A percentile compares a stretch with the other conserved stretches of the same genome.
Conservation (phyloP, 2,329 filamentous ascomycete genomes). For the Endocalyx cinctus region DNA sequence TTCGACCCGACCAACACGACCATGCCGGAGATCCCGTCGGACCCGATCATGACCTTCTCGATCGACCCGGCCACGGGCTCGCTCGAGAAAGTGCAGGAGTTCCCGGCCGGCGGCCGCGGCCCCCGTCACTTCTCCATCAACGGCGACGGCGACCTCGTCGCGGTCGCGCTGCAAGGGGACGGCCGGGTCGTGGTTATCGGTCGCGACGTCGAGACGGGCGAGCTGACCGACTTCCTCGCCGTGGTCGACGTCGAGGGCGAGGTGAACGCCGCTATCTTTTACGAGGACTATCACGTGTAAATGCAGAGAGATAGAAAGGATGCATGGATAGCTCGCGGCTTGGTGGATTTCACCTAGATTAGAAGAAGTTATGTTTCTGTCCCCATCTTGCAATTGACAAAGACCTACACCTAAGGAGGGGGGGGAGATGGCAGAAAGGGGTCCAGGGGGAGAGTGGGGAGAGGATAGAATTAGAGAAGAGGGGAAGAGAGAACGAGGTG, state of each 20-base stretch:
- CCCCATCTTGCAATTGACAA: too few relatives aligned
- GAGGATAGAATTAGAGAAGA: too few relatives aligned
- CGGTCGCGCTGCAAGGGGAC: conserved; percentile 60
- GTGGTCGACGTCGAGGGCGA: conserved; percentile 38
- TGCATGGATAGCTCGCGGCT: too few relatives aligned
- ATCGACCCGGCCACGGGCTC: conserved; percentile 51
- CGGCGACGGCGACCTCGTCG: conserved; percentile 57
- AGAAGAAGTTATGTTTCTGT: too few relatives aligned
- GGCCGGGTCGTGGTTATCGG: conserved; percentile 56
- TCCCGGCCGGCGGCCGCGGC: conserved; percentile 58
- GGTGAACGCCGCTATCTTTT: conserved; percentile 44
- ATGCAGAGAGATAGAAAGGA: too few relatives aligned
- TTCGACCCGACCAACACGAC: conserved; percentile 39
- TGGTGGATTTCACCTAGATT: too few relatives aligned
- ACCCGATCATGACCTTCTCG: conserved; percentile 60
- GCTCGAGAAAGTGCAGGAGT: conserved; percentile 51
- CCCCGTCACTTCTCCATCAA: conserved; percentile 68
- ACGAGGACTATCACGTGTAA: conserved; percentile 29
- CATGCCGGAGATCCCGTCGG: conserved; percentile 49
- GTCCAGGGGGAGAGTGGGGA: too few relatives aligned
- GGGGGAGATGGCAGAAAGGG: too few relatives aligned
- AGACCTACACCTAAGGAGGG: too few relatives aligned
- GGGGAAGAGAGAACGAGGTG: too few relatives aligned
- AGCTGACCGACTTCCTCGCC: conserved; percentile 44
- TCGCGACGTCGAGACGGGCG: conserved; percentile 55